Evolutionary conservation across 2,329 filamentous ascomycete species (phyloP).

Genomic region (Phyllosticta capitalensis): DNA sequence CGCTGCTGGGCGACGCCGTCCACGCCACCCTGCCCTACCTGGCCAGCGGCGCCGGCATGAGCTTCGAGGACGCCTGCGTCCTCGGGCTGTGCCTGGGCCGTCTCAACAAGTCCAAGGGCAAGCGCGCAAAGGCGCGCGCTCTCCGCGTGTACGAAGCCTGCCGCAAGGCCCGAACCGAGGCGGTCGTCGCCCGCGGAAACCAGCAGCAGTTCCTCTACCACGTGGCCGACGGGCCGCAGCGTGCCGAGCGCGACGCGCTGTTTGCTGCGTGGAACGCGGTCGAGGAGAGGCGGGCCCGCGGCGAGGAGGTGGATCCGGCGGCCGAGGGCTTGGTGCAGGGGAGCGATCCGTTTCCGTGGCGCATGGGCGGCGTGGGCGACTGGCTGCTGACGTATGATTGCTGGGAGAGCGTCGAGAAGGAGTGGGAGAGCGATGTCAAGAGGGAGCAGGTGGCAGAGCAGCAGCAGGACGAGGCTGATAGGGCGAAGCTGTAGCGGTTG

Average conservation of each 20-base stretch:
- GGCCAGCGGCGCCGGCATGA: constrained; percentile 50
- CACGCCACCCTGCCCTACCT: constrained; percentile 57
- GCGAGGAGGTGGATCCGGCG: constrained; percentile 14
- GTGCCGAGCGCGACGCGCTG: constrained; percentile 41
- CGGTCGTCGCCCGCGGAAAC: constrained; percentile 51
- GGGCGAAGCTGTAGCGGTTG: constrained; percentile 2
- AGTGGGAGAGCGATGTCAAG: constrained; percentile 18
- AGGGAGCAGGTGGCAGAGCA: not conserved
- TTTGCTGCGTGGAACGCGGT: constrained; percentile 21
- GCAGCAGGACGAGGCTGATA: not conserved
- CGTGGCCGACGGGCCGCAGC: constrained; percentile 48
- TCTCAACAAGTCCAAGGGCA: constrained; percentile 24
- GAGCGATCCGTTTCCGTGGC: constrained; percentile 27
- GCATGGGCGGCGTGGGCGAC: constrained; percentile 26
- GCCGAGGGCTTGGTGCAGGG: constrained; percentile 18
- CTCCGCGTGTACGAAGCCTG: constrained; percentile 47
- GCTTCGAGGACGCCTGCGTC: constrained; percentile 50
- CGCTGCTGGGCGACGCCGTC: constrained; percentile 53
- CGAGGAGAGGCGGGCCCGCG: constrained; percentile 20
- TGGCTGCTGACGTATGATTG: constrained; percentile 28
- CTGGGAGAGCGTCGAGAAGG: constrained; percentile 23
- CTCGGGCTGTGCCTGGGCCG: constrained; percentile 46
- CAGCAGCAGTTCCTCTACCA: constrained; percentile 54
- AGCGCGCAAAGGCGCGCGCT: constrained; percentile 28
- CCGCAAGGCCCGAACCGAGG: constrained; percentile 48